These are phyloP conservation scores for Claviceps maximensis DNA, from an alignment of 2,329 filamentous ascomycete species.

Conservation along the genomic window DNA sequence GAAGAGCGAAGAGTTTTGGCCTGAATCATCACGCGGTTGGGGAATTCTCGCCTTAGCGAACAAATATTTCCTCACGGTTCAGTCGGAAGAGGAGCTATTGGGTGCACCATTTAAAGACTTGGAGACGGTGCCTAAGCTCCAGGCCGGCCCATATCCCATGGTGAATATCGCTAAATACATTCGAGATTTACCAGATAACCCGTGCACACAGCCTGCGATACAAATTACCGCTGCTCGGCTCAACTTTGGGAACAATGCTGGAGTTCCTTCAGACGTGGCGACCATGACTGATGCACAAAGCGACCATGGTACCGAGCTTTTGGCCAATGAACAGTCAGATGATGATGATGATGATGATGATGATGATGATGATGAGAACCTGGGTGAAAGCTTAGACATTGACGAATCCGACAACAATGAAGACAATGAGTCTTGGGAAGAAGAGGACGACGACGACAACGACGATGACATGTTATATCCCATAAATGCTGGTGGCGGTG, in stretches of 20 bases:
- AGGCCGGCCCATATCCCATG: slow-evolving; percentile 7
- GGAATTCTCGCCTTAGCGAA: slow-evolving; percentile 33
- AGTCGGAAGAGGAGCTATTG: slow-evolving; percentile 20
- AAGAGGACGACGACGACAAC: neutral
- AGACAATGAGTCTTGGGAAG: neutral
- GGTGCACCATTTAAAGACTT: slow-evolving; percentile 14
- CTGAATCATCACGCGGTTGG: slow-evolving; percentile 28
- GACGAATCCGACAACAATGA: slow-evolving; percentile 1
- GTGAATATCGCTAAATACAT: slow-evolving; percentile 16
- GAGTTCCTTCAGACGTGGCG: slow-evolving; percentile 3
- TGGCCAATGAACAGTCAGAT: slow-evolving; percentile 9
- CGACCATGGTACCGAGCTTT: slow-evolving; percentile 7
- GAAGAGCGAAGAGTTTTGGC: slow-evolving; percentile 19
- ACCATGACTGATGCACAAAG: neutral
- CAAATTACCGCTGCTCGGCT: neutral
- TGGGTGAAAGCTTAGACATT: neutral
- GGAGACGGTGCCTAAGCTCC: slow-evolving; percentile 10
- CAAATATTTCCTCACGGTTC: slow-evolving; percentile 27
- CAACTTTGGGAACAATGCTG: neutral
- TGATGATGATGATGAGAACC: slow-evolving; percentile 8
- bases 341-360: slow-evolving; percentile 9
- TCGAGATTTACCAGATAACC: slow-evolving; percentile 17
- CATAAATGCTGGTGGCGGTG: neutral
- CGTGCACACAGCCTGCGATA: slow-evolving; percentile 8
- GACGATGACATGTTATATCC: neutral